Evolutionary conservation across 2,329 filamentous ascomycete genomes (phyloP), one percentile per base, ranked within the genome.

Genomic region (Colletotrichum sansevieriae): DNA sequence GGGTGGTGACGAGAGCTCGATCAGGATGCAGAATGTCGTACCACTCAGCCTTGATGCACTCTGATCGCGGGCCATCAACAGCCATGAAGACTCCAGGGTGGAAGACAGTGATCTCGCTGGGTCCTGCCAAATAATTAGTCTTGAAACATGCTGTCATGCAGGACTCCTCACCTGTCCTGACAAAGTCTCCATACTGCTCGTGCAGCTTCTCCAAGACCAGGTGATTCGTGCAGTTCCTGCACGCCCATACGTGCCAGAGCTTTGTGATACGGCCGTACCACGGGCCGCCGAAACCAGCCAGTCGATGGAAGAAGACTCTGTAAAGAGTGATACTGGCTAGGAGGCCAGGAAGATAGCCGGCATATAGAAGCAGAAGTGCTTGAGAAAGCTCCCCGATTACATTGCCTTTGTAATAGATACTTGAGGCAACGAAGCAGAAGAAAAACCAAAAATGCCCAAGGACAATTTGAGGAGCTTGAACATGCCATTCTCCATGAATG

Each of bases 241-340:
- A 69, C 47, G 55, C 65, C 72, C 71, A 76, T 4, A 80, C 67
- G 39, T 78, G 76, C 74, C 80, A 81, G 3, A 81, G 72, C 57
- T 83, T 82, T 15, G 76, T 77, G 18, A 80, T 67, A 3, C 76
- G 74, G 20, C 77, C 78, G 10, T 72, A 72, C 52, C 76, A 76
- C 2, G 82, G 82, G 0, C 82, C 81, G 1, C 75, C 76, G 44
- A 83, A 81, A 70, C 71, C 70, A 41, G 68, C 65, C 11, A 82
- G 73, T 3, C 77, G 78, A 61, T 83, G 82, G 67, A 81, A 82
- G 62, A 80, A 76, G 2, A 75, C 63, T 15, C 82, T 76, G 72
- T 83, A 80, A n/a, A 79, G 62, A 8, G 75, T 25, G 18, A 82
- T 80, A 67, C 80, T 82, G 9, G 47, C 37, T 7, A 73, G 35